A percentile compares a stretch with the other conserved stretches of the same genome.
Conservation (phyloP, 2,329 filamentous ascomycete species). For the Drechslerella coelobrocha region DNA sequence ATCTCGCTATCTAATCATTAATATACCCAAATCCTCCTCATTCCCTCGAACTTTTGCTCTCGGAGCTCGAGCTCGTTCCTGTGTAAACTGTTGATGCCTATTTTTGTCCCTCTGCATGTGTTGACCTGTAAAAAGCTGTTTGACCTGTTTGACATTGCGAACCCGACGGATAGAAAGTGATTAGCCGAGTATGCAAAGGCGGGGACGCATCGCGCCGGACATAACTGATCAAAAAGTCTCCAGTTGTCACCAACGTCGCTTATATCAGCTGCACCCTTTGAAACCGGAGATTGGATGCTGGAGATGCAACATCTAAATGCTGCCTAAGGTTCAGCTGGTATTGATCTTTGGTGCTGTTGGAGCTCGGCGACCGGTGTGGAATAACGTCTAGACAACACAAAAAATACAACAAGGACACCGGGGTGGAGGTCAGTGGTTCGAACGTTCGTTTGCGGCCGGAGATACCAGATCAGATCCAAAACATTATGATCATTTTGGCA, state of each 20-base stretch:
- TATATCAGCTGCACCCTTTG: background rate
- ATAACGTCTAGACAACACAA: constrained; percentile 10
- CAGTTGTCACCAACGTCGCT: background rate
- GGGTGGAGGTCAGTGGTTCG: background rate
- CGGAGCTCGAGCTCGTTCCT: background rate
- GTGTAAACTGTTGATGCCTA: background rate
- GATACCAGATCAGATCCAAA: background rate
- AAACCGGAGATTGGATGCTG: background rate
- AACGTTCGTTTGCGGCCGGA: background rate
- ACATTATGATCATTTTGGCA: background rate
- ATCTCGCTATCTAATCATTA: constrained; percentile 40
- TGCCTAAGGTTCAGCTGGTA: background rate
- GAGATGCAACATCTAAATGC: background rate
- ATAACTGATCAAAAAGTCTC: background rate
- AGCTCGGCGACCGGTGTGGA: background rate
- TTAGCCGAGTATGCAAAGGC: background rate
- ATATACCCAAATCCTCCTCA: background rate
- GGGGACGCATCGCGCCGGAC: background rate
- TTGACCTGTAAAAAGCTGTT: too few species aligned
- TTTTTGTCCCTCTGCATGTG: background rate
- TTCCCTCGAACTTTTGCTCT: background rate
- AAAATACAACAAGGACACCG: constrained; percentile 22
- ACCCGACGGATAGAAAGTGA: too few species aligned
- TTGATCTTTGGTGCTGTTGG: background rate
- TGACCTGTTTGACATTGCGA: too few species aligned